Evolutionary conservation across 805 yeast species (phyloP), one percentile per base, ranked within the genome.

Genomic region (Tetrapisispora taiwanensis): DNA sequence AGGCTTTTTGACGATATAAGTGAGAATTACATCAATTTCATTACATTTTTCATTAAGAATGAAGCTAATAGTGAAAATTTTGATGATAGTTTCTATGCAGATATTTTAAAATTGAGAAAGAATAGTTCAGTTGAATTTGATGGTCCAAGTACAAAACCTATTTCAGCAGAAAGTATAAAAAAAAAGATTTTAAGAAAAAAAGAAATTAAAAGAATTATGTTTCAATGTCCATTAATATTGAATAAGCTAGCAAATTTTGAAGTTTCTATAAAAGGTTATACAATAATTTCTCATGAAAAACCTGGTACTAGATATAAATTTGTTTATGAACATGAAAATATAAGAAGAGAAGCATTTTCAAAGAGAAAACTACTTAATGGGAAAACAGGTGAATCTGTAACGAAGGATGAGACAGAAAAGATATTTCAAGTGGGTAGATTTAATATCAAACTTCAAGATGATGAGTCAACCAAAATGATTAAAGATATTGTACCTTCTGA

Each of bases 241-340:
- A 72, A 78, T 38, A 76, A 75, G 31, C 63, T 67, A 0, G 45
- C 43, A 3, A 44, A 54, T 24, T 51, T 89, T 17, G 68, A 70
- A 0, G 73, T 90, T 39, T 82, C 87, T 0, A 70, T 89, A 1
- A 76, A 75, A 51, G 97, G 95, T 0, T 84, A 78, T 54, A 64
- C 81, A 0, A 69, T 84, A n/a, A 74, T 73, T 48, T 68, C 71
- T 7, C 77, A 75, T 42, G 81, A 79, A 46, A 72, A 68, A 35
- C 54, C 76, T 0, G 68, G 72, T 17, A 63, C 73, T n/a, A 48
- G 53, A 40, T 66, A 75, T 12, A 71, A 71, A 32, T 68, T 69
- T 36, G 74, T 84, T 5, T 78, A 74, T 57, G 76, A 74, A 35
- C 71, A 72, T 40, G 75, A 72, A 2, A 81, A 77, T 20, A 58